Percentiles rank a stretch among this genome's conserved stretches.
phyloP scores from a whole-genome alignment of 148 eudicot species.

The Talinum fruticosum region DNA sequence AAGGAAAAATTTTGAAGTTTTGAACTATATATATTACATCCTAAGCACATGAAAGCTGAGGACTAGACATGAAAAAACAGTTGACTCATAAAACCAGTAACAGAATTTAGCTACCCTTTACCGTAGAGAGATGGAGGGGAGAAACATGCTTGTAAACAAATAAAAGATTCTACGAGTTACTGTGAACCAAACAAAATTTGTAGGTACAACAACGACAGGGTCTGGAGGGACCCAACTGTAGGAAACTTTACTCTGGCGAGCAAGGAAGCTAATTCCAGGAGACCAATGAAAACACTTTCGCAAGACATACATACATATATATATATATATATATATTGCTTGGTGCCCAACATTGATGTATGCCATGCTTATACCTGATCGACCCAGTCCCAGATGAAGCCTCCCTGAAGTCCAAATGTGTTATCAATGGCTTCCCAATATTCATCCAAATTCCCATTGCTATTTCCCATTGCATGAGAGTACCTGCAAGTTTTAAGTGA shows the following conservation, averaged over 20 bases:
- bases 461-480: slow-evolving; percentile 97
- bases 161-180: not conserved
- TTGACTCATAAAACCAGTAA: not conserved
- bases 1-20: not conserved
- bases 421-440: slow-evolving; percentile 97
- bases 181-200: not conserved
- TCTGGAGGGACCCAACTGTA: no score
- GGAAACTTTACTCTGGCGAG: no score
- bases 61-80: not conserved
- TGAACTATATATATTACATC: not conserved
- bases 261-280: no score
- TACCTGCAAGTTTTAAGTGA: slow-evolving; percentile 46
- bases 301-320: no score
- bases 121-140: no score
- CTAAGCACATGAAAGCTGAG: not conserved
- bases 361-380: slow-evolving; percentile 56
- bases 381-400: slow-evolving; percentile 99
- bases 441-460: slow-evolving; percentile 77
- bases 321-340: no score
- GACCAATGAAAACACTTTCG: no score
- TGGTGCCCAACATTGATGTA: not conserved
- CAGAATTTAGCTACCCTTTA: not conserved
- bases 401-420: slow-evolving; percentile 97
- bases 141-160: not conserved
- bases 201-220: not conserved